Percentiles rank a stretch among this genome's conserved stretches.
Conservation (phyloP, 2,329 filamentous ascomycete species). For the Venturiaceae sp. region DNA sequence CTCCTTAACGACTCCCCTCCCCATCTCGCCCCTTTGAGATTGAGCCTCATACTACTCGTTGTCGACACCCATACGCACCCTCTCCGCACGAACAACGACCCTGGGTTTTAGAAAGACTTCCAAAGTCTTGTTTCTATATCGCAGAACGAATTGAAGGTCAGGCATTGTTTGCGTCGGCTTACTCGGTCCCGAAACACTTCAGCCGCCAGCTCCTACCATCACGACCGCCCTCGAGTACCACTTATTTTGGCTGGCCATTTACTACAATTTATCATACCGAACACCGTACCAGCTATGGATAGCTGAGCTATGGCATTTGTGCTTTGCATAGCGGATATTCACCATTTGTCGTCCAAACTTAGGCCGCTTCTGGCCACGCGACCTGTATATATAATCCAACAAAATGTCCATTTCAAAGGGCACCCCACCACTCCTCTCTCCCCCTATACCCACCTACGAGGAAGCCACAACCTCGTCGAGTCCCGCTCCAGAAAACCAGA, state of each 20-base stretch:
- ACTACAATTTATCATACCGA: background rate
- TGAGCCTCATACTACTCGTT: background rate
- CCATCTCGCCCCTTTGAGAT: background rate
- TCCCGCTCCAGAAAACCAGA: slow-evolving; percentile 64
- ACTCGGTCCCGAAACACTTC: background rate
- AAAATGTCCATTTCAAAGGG: background rate
- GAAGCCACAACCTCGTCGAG: slow-evolving; percentile 60
- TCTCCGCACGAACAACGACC: background rate
- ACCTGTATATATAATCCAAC: background rate
- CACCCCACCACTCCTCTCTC: slow-evolving; percentile 1
- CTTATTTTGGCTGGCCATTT: background rate
- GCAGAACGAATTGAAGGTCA: background rate
- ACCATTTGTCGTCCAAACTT: background rate
- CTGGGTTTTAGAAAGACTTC: background rate
- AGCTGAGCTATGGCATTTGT: background rate
- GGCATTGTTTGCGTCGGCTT: background rate
- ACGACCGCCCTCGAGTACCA: background rate
- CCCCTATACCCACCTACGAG: slow-evolving; percentile 72
- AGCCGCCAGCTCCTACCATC: background rate
- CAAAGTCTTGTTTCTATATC: background rate
- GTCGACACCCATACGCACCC: background rate
- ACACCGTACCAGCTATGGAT: background rate
- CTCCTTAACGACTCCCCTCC: background rate
- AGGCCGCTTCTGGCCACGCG: background rate
- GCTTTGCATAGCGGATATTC: background rate